Evolutionary conservation across 2,329 filamentous ascomycete species (phyloP).

Genomic region (Dactylellina parvicollis): DNA sequence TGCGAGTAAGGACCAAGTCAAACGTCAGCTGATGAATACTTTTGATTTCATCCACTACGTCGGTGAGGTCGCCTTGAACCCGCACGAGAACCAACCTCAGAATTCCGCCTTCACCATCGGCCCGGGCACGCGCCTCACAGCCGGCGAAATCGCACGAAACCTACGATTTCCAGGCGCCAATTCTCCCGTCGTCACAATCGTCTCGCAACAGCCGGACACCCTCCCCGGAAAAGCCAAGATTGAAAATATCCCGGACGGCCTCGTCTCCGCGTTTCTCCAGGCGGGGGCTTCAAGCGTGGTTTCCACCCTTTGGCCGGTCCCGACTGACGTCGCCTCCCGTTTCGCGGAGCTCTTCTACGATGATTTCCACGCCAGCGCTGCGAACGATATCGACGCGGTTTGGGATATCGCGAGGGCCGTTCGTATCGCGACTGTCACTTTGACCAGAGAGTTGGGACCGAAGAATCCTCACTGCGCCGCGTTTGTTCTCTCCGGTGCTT

Average conservation of each 20-base stretch:
- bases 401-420: conserved; percentile 38
- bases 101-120: conserved; percentile 8
- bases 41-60: conserved; percentile 42
- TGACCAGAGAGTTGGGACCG: conserved; percentile 8
- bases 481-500: conserved; percentile 37
- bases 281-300: conserved; percentile 37
- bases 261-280: conserved; percentile 35
- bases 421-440: not conserved
- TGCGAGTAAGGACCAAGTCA: not conserved
- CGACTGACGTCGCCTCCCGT: conserved; percentile 9
- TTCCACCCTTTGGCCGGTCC: conserved; percentile 48
- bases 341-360: conserved; percentile 33
- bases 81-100: conserved; percentile 6
- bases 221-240: not conserved
- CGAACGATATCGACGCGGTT: not conserved
- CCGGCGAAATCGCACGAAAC: conserved; percentile 9
- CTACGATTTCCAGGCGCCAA: conserved; percentile 20
- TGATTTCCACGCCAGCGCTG: conserved; percentile 7
- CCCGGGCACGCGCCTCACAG: conserved; percentile 8
- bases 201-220: conserved; percentile 10
- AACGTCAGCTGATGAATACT: conserved; percentile 26
- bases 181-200: conserved; percentile 24
- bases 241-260: conserved; percentile 25
- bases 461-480: conserved; percentile 34
- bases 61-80: conserved; percentile 22